Evolutionary conservation across 2,329 filamentous ascomycete species (phyloP), one percentile per base, ranked within the genome.

Genomic region (Emmonsiellopsis sp.): DNA sequence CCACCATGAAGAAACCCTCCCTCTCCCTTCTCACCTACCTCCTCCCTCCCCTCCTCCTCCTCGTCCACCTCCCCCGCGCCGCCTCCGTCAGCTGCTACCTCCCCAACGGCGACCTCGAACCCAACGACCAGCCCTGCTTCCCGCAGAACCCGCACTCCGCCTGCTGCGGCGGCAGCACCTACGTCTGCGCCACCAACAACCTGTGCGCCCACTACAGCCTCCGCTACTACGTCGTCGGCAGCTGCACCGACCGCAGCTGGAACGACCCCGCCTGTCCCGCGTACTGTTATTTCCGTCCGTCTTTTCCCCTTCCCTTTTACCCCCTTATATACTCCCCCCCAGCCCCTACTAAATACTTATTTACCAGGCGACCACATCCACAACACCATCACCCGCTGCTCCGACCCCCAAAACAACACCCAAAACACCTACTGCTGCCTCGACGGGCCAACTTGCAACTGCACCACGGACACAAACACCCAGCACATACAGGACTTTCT

Each of bases 241-340:
- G 43, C 21, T 53, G 51, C 17, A 53, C 51, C 3, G 51, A 53
- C 17, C 34, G 11, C 7, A 49, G 43, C 10, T 53, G 51, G 51
- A 48, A 53, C 17, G 31, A 21, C 13, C 51, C 51, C 10, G 51
- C 44, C 9, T 53, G 51, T 42, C 51, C 51, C 13, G 14, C 32
- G 10, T 53, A 53, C 17, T 53, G 51, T n/a, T 48, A 42, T n/a
- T 53, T 48, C 11, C 51, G 51, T 53, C 34, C 14, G 42, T 53
- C 17, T 6, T 7, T 21, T 10, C 10, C 14, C 8, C 5, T 34
- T 8, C 10, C 14, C 8, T 9, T 34, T 8, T 9, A 9, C 9
- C 5, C 10, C 11, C 42, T 14, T 10, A n/a, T 17, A 33, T 47
- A 5, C 33, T 11, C 7, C 6, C 8, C 17, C 13, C 34, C 27